Evolutionary conservation across 2,329 filamentous ascomycete genomes (phyloP).

Genomic region (Xylariales sp.): DNA sequence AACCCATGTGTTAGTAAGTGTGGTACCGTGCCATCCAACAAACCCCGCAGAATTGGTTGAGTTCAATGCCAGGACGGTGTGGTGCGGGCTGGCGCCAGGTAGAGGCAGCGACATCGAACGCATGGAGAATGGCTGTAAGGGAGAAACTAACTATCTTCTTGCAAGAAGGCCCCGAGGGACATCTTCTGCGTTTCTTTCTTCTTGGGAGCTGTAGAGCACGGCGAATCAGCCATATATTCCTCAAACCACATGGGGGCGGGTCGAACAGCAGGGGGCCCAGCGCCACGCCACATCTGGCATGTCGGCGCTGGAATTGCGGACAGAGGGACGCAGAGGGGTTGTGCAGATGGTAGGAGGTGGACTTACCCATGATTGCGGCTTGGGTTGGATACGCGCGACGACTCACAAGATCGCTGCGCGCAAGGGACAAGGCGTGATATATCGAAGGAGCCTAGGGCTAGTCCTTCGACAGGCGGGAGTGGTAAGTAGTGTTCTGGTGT

Average conservation of each 20-base stretch:
- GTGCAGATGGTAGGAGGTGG: no score
- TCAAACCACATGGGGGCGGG: no score
- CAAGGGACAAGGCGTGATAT: slow-evolving; percentile 8
- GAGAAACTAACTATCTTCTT: slow-evolving; percentile 72
- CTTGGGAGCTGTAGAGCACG: slow-evolving; percentile 65
- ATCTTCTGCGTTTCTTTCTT: slow-evolving; percentile 95
- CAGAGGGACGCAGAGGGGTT: slow-evolving; percentile 9
- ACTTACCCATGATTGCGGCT: slow-evolving; percentile 61
- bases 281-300: no score
- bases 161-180: slow-evolving; percentile 94
- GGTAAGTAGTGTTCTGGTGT: slow-evolving; percentile 5
- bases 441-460: slow-evolving; percentile 4
- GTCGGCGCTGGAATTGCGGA: no score
- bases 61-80: neutral
- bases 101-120: slow-evolving; percentile 12
- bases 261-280: no score
- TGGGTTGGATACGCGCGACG: slow-evolving; percentile 23
- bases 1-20: no score
- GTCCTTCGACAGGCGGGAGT: slow-evolving; percentile 7
- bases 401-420: slow-evolving; percentile 16
- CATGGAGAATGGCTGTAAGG: no score
- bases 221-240: slow-evolving; percentile 39
- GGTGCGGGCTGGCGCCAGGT: neutral
- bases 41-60: slow-evolving; percentile 32
- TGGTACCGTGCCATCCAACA: no score